Evolutionary conservation across 768 basidiomycete genomes (phyloP).

Genomic region (Russula sp.): DNA sequence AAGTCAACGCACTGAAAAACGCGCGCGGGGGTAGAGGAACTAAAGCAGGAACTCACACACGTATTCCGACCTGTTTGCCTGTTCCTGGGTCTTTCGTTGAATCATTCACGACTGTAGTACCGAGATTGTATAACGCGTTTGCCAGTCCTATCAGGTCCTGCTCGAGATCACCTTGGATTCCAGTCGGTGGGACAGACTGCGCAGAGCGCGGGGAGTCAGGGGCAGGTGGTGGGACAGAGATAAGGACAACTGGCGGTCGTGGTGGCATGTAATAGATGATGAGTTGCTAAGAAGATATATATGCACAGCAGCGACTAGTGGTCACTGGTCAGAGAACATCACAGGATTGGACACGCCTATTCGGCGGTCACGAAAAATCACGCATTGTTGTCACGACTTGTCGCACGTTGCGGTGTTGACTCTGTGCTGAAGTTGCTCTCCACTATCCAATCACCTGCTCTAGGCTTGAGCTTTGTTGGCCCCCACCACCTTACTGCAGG

Average conservation of each 20-base stretch:
- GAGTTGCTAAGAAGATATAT: conserved; percentile 26
- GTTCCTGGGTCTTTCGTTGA: conserved; percentile 64
- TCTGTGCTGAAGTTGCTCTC: too few relatives aligned
- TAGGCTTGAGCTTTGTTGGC: too few relatives aligned
- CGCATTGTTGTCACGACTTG: too few relatives aligned
- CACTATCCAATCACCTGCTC: too few relatives aligned
- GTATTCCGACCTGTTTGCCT: conserved; percentile 69
- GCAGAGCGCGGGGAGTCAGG: conserved; percentile 67
- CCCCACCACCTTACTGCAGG: too few relatives aligned
- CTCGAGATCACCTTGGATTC: conserved; percentile 68
- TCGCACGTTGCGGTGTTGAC: too few relatives aligned
- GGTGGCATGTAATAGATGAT: conserved; percentile 11
- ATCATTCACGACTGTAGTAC: conserved; percentile 79
- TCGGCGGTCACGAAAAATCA: too few relatives aligned
- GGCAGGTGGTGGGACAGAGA: conserved; percentile 31
- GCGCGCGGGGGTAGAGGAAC: neutral
- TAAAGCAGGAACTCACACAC: conserved; percentile 49
- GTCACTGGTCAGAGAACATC: too few relatives aligned
- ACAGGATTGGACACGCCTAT: too few relatives aligned
- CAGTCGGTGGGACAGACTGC: conserved; percentile 64
- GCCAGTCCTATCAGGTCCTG: conserved; percentile 71
- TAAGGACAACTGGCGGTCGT: conserved; percentile 7
- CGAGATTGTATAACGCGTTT: conserved; percentile 72
- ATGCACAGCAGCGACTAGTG: too few relatives aligned
- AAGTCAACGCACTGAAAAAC: neutral